Evolutionary conservation across 2,329 filamentous ascomycete genomes (phyloP).

Genomic region (Trichoderma sp.): DNA sequence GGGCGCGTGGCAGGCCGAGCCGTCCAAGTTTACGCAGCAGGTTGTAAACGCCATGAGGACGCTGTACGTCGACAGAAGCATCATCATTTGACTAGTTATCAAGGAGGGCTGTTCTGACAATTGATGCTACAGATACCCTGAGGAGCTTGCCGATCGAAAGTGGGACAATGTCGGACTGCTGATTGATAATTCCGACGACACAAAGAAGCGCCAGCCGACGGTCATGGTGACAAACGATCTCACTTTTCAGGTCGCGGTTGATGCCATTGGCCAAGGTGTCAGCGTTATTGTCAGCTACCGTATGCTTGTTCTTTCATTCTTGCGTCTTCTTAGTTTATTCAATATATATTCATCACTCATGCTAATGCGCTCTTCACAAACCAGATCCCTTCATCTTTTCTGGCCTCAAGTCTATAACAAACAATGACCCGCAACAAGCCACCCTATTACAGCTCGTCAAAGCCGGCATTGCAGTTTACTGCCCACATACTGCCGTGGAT

Average conservation of each 20-base stretch:
- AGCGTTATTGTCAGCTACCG: constrained; percentile 89
- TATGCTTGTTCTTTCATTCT: constrained; percentile 39
- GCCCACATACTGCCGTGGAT: constrained; percentile 92
- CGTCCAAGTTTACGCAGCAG: constrained; percentile 49
- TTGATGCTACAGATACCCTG: constrained; percentile 70
- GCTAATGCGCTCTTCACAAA: background rate
- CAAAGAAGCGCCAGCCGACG: constrained; percentile 34
- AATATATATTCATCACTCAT: background rate
- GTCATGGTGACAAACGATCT: constrained; percentile 79
- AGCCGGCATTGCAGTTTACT: constrained; percentile 91
- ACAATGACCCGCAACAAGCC: constrained; percentile 81
- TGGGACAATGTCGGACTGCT: constrained; percentile 98
- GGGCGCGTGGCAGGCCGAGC: constrained; percentile 45
- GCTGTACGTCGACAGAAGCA: constrained; percentile 58
- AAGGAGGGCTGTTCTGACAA: background rate
- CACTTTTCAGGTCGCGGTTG: constrained; percentile 83
- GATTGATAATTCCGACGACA: constrained; percentile 46
- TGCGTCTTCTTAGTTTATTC: background rate
- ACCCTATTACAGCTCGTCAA: constrained; percentile 80
- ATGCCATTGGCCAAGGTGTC: constrained; percentile 76
- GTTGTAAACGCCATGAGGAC: constrained; percentile 79
- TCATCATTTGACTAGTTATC: background rate
- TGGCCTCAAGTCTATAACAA: constrained; percentile 83
- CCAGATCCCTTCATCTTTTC: constrained; percentile 95
- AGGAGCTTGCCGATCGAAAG: constrained; percentile 80